These are phyloP conservation scores for Ambrosiella xylebori DNA, from an alignment of 2,329 filamentous ascomycete genomes.

Conservation along the genomic window DNA sequence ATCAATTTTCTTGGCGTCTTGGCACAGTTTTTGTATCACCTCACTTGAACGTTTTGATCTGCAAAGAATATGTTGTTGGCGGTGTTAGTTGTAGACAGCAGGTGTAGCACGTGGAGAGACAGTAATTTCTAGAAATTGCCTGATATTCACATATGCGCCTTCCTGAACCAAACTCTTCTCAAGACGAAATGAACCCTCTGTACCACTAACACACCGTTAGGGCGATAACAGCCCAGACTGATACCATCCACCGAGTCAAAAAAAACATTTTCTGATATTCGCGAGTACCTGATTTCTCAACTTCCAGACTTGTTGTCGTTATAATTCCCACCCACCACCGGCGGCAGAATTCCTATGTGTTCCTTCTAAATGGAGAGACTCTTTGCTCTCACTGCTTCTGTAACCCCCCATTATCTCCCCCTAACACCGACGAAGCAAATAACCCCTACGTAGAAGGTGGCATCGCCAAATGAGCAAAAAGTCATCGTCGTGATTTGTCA, in stretches of 20 bases:
- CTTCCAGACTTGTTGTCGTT: too few relatives aligned
- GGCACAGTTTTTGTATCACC: background rate
- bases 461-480: background rate
- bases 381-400: background rate
- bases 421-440: background rate
- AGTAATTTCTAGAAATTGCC: too few relatives aligned
- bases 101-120: background rate
- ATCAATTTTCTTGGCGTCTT: background rate
- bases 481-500: background rate
- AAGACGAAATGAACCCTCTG: too few relatives aligned
- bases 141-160: too few relatives aligned
- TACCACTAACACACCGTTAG: too few relatives aligned
- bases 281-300: too few relatives aligned
- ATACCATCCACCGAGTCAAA: too few relatives aligned
- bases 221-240: too few relatives aligned
- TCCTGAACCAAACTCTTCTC: too few relatives aligned
- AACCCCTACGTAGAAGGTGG: background rate
- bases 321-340: too few relatives aligned
- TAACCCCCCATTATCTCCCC: background rate
- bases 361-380: background rate
- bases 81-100: background rate
- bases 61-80: background rate
- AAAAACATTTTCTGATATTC: too few relatives aligned
- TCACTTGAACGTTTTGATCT: background rate
- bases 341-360: too few relatives aligned